phyloP scores from a whole-genome alignment of 495 filamentous ascomycete species.

The Xylaria flabelliformis region DNA sequence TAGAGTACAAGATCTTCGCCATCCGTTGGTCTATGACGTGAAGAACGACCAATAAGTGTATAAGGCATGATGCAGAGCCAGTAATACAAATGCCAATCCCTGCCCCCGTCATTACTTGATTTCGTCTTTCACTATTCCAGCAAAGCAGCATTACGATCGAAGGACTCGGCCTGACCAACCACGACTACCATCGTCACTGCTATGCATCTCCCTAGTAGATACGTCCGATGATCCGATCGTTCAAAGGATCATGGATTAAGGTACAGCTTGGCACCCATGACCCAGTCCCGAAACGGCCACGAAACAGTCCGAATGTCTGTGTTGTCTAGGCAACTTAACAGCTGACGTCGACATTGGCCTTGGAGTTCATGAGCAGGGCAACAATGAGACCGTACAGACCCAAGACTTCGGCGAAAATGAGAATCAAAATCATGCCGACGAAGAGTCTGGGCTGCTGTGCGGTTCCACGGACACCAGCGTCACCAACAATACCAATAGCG shows the following conservation, averaged over 20 bases:
- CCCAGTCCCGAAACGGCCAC: slow-evolving; percentile 25
- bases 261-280: slow-evolving; percentile 37
- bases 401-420: slow-evolving; percentile 99
- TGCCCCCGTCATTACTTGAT: slow-evolving; percentile 48
- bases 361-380: slow-evolving; percentile 98
- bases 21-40: slow-evolving; percentile 52
- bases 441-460: slow-evolving; percentile 97
- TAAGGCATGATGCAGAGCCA: slow-evolving; percentile 45
- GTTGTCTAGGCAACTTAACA: slow-evolving; percentile 38
- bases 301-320: slow-evolving; percentile 5
- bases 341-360: slow-evolving; percentile 61
- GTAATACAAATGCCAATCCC: slow-evolving; percentile 51
- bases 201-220: slow-evolving; percentile 33
- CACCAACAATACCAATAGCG: slow-evolving; percentile 98
- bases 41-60: slow-evolving; percentile 40
- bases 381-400: slow-evolving; percentile 99
- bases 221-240: slow-evolving; percentile 14
- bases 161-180: slow-evolving; percentile 31
- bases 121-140: slow-evolving; percentile 40
- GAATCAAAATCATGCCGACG: slow-evolving; percentile 99
- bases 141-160: slow-evolving; percentile 18
- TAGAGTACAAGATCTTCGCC: slow-evolving; percentile 52
- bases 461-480: slow-evolving; percentile 97
- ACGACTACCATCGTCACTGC: slow-evolving; percentile 38
- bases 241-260: slow-evolving; percentile 27